A percentile compares a stretch with the other conserved stretches of the same genome.
These are phyloP conservation scores for Aegilops speltoides DNA, from an alignment of 176 grass and related monocot species.

Conservation along the genomic window DNA sequence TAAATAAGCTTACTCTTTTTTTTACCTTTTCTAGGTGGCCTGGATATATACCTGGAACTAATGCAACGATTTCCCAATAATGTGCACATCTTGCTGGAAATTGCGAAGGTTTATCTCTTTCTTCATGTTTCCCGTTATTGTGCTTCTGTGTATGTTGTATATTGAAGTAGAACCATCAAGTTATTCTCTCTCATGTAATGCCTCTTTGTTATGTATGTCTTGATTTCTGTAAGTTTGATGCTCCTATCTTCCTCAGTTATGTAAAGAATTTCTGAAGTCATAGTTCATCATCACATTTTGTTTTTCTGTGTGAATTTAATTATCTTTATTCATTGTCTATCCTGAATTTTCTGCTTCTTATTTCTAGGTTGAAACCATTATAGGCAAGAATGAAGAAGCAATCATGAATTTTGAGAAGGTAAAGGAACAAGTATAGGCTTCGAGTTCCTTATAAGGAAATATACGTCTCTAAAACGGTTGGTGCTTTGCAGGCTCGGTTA, in stretches of 20 bases:
- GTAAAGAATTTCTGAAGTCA: constrained; percentile 1
- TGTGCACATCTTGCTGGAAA: constrained; percentile 89
- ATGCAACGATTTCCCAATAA: constrained; percentile 89
- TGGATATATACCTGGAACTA: constrained; percentile 89
- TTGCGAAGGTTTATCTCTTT: constrained; percentile 73
- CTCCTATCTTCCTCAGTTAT: neutral
- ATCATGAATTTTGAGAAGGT: constrained; percentile 99
- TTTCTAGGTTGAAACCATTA: constrained; percentile 86
- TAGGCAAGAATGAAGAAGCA: constrained; percentile 86
- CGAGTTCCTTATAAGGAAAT: neutral
- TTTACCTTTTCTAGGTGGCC: constrained; percentile 66
- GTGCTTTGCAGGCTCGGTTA: constrained; percentile 56
- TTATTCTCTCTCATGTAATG: neutral
- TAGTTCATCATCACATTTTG: neutral
- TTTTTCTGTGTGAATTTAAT: constrained; percentile 19
- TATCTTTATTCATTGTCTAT: constrained; percentile 1
- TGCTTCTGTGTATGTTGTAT: neutral
- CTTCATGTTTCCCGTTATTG: neutral
- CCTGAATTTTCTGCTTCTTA: constrained; percentile 31
- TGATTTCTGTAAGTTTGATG: constrained; percentile 16
- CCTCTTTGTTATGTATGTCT: constrained; percentile 14
- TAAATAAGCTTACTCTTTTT: constrained; percentile 1
- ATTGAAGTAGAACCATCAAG: neutral
- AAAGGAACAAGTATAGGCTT: constrained; percentile 38
- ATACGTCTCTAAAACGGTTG: constrained; percentile 3